Evolutionary conservation across 768 basidiomycete genomes (phyloP).

Genomic region (Clathrus columnatus): DNA sequence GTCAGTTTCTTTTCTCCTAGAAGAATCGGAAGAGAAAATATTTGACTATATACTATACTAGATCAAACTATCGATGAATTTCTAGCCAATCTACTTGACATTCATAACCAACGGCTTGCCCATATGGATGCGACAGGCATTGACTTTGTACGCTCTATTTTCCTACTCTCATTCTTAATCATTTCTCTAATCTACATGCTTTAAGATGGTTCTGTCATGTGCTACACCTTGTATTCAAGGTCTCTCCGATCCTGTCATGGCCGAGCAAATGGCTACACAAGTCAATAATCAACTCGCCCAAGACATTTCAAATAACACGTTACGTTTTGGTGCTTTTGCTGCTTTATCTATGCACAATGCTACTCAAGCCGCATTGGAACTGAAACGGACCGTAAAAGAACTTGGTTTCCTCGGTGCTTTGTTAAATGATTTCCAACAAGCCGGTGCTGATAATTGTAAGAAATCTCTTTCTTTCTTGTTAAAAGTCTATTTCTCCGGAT

Average conservation of each 20-base stretch:
- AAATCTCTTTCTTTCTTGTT: neutral
- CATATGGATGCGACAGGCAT: constrained; percentile 5
- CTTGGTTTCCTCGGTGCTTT: constrained; percentile 1
- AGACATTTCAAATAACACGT: neutral
- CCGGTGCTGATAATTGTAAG: constrained; percentile 3
- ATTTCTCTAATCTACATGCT: neutral
- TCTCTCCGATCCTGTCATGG: neutral
- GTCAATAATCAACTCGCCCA: neutral
- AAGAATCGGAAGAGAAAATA: neutral
- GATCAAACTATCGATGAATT: neutral
- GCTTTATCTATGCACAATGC: constrained; percentile 4
- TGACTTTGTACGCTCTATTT: neutral
- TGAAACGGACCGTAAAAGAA: neutral
- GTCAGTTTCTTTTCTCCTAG: neutral
- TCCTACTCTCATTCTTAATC: neutral
- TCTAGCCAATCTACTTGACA: constrained; percentile 6
- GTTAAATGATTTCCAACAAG: constrained; percentile 2
- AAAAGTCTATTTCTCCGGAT: neutral
- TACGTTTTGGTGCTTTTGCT: constrained; percentile 2
- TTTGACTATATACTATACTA: neutral
- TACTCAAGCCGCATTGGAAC: neutral
- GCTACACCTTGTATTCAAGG: neutral
- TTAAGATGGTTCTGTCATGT: constrained; percentile 1
- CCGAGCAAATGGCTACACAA: neutral
- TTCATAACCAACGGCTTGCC: constrained; percentile 10